phyloP scores from a whole-genome alignment of 2,329 filamentous ascomycete genomes.

The Claviceps sp. region DNA sequence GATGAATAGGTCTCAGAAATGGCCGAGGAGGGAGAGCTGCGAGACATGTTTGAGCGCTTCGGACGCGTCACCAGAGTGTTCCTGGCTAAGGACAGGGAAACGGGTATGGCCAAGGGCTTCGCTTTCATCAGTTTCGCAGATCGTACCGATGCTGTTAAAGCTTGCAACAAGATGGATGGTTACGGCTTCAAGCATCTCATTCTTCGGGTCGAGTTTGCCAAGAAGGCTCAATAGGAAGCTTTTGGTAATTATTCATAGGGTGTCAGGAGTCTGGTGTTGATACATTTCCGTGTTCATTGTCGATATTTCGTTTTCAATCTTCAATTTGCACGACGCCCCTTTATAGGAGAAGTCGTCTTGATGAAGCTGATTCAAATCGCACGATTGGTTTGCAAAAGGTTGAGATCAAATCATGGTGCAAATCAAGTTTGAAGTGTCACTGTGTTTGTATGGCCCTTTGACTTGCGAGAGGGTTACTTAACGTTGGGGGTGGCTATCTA shows the following conservation, averaged over 20 bases:
- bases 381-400: background rate
- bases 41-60: conserved; percentile 96
- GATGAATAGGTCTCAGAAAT: conserved; percentile 71
- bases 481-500: no score
- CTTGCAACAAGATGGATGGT: conserved; percentile 96
- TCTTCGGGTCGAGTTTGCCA: conserved; percentile 76
- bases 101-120: conserved; percentile 91
- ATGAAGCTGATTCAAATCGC: background rate
- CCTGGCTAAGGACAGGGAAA: conserved; percentile 94
- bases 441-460: background rate
- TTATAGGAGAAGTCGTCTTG: background rate
- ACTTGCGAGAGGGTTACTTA: background rate
- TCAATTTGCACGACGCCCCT: background rate
- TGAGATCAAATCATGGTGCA: background rate
- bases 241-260: conserved; percentile 6
- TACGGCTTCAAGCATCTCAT: conserved; percentile 83
- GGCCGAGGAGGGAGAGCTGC: conserved; percentile 88
- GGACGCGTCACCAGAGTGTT: conserved; percentile 96
- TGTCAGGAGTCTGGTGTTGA: conserved; percentile 2
- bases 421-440: background rate
- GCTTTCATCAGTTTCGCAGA: conserved; percentile 97
- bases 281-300: background rate
- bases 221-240: conserved; percentile 41
- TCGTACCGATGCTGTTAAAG: conserved; percentile 75
- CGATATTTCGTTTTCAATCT: background rate